These are phyloP conservation scores for Colletotrichum magnum DNA, from an alignment of 2,329 filamentous ascomycete genomes.

Conservation along the genomic window DNA sequence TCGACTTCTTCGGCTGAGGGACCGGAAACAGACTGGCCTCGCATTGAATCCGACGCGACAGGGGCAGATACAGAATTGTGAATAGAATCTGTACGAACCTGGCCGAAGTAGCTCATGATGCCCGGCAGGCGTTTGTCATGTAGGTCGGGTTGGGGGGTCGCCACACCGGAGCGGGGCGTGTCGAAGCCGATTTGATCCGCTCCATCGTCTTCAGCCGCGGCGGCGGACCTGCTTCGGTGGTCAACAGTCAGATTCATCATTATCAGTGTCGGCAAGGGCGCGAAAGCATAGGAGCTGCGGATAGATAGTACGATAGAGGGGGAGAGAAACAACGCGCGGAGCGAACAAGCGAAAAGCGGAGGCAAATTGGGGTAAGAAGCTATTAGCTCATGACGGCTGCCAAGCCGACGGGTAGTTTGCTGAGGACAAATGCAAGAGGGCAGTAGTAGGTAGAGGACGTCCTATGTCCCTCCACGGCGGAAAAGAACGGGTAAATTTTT, in stretches of 20 bases:
- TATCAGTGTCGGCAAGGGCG: constrained; percentile 38
- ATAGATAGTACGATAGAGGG: constrained; percentile 28
- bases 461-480: constrained; percentile 23
- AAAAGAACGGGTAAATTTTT: constrained; percentile 35
- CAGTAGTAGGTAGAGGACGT: neutral
- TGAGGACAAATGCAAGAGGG: constrained; percentile 4
- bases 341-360: constrained; percentile 37
- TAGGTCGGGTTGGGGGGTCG: constrained; percentile 93
- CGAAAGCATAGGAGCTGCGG: constrained; percentile 33
- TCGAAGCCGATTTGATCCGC: constrained; percentile 86
- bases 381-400: constrained; percentile 56
- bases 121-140: constrained; percentile 95
- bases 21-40: constrained; percentile 31
- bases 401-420: constrained; percentile 45
- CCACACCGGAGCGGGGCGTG: constrained; percentile 90
- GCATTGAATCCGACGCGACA: constrained; percentile 45
- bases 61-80: constrained; percentile 49
- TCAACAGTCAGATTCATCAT: constrained; percentile 64
- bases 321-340: constrained; percentile 23
- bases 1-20: constrained; percentile 39
- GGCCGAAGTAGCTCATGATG: constrained; percentile 97
- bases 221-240: constrained; percentile 66
- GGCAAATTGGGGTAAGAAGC: constrained; percentile 21
- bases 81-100: constrained; percentile 92
- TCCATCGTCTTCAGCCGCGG: constrained; percentile 76